These are phyloP conservation scores for Trichoderma aggressivum DNA, from an alignment of 2,329 filamentous ascomycete species.

Conservation along the genomic window DNA sequence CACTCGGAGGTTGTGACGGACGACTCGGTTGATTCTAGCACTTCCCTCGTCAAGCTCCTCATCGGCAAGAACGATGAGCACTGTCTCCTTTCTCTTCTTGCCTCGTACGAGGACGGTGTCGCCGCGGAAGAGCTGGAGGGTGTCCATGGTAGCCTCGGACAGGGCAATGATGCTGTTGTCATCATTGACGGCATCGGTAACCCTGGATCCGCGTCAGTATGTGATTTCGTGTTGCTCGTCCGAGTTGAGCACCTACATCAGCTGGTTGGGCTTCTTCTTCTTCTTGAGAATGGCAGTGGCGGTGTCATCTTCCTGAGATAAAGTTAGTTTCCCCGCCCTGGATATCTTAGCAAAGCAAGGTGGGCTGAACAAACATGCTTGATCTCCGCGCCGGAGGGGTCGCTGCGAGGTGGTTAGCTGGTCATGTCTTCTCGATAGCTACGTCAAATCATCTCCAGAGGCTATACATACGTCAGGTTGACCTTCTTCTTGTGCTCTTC, in stretches of 20 bases:
- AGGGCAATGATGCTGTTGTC: conserved; percentile 99
- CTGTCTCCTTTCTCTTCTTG: conserved; percentile 99
- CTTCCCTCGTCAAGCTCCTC: conserved; percentile 97
- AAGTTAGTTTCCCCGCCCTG: conserved; percentile 29
- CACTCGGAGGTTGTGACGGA: conserved; percentile 95
- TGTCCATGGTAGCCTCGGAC: conserved; percentile 98
- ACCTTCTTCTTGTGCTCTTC: conserved; percentile 75
- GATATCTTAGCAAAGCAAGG: conserved; percentile 13
- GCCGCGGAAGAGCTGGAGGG: conserved; percentile 94
- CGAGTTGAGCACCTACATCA: conserved; percentile 68
- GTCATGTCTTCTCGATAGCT: conserved; percentile 5
- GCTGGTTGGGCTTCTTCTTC: conserved; percentile 99
- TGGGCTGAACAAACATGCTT: conserved; percentile 63
- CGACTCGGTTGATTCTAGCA: conserved; percentile 95
- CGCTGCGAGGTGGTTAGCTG: conserved; percentile 55
- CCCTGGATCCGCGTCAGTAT: conserved; percentile 53
- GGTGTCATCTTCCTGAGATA: conserved; percentile 73
- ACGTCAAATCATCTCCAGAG: background rate
- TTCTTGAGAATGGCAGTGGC: conserved; percentile 98
- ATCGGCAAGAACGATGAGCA: conserved; percentile 94
- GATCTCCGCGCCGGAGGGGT: conserved; percentile 82
- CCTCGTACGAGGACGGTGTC: conserved; percentile 97
- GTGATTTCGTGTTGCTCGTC: background rate
- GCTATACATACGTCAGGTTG: conserved; percentile 66
- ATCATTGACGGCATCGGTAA: conserved; percentile 98